Conservation (phyloP, 1,139 yeast genomes). For the Debaryomyces subglobosus region DNA sequence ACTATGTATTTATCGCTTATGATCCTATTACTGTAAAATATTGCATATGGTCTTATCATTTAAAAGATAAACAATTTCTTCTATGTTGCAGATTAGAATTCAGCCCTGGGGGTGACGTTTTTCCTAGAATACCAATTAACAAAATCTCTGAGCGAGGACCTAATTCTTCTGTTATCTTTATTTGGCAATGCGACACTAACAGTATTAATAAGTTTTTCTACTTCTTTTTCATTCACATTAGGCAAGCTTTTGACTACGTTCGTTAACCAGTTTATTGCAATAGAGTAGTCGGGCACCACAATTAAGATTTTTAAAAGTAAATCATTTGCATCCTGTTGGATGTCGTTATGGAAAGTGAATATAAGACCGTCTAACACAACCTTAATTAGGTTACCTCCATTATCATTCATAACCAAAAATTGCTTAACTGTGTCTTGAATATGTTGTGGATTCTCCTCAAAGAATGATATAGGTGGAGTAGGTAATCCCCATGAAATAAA, state of each 20-base stretch:
- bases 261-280: slow-evolving; percentile 63
- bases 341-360: slow-evolving; percentile 70
- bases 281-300: slow-evolving; percentile 45
- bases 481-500: slow-evolving; percentile 82
- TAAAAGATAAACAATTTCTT: not conserved
- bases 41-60: no score
- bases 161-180: slow-evolving; percentile 73
- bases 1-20: no score
- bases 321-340: slow-evolving; percentile 76
- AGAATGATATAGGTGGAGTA: slow-evolving; percentile 75
- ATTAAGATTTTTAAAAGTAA: slow-evolving; percentile 67
- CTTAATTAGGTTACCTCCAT: slow-evolving; percentile 61
- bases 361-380: slow-evolving; percentile 68
- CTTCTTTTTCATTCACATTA: slow-evolving; percentile 68
- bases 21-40: no score
- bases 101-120: slow-evolving; percentile 60
- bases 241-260: slow-evolving; percentile 59
- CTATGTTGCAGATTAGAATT: slow-evolving; percentile 18
- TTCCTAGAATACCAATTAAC: slow-evolving; percentile 83
- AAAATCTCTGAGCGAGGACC: slow-evolving; percentile 73
- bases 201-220: slow-evolving; percentile 58
- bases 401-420: slow-evolving; percentile 41
- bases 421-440: slow-evolving; percentile 53
- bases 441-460: slow-evolving; percentile 50
- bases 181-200: slow-evolving; percentile 64